Evolutionary conservation across 2,329 filamentous ascomycete species (phyloP), one percentile per base, ranked within the genome.

Genomic region (Achaetomium macrosporum): DNA sequence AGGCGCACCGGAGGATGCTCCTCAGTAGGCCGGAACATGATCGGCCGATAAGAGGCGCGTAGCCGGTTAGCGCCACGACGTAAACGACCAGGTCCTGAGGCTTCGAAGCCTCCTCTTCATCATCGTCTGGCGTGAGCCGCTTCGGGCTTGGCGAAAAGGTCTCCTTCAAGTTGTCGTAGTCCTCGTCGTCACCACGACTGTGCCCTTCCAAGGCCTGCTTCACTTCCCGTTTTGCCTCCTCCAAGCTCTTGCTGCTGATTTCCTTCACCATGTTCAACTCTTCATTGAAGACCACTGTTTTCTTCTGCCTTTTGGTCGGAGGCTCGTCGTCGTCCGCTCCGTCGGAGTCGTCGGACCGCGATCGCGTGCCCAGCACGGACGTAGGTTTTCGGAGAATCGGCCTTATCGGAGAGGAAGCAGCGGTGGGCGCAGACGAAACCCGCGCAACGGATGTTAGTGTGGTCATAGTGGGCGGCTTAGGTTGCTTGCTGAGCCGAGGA

Each of bases 1-100:
- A 87, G 33, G 79, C 77, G 64, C 78, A 83, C 49, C 74, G 71
- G n/a, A 87, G 69, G 9, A 86, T 72, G 47, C 73, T 74, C 59
- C 74, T 75, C 53, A 87, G 76, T 29, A 87, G 70, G 5, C 76
- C 77, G 19, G 78, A 75, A 63, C 81, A 85, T 30, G 75, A 76
- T 64, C 76, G 78, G 58, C 79, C 76, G 31, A 87, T 70, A 35
- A 81, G 72, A n/a, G 81, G 79, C 8, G 80, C 74, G 60, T 78
- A 82, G 63, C 75, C 78, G 12, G 81, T 79, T 43, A 87, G 71
- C n/a, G 82, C 82, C 59, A 83, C 70, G 53, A 86, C 71, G 64
- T 85, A 85, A 36, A 74, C 73, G 58, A 79, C 76, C 44, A 85
- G 71, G 59, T 83, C 80, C 57, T 81, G 75, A 1, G 75, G 74